Conservation (phyloP, 192 early-diverging fungal species). For the Backusella psychrophila region DNA sequence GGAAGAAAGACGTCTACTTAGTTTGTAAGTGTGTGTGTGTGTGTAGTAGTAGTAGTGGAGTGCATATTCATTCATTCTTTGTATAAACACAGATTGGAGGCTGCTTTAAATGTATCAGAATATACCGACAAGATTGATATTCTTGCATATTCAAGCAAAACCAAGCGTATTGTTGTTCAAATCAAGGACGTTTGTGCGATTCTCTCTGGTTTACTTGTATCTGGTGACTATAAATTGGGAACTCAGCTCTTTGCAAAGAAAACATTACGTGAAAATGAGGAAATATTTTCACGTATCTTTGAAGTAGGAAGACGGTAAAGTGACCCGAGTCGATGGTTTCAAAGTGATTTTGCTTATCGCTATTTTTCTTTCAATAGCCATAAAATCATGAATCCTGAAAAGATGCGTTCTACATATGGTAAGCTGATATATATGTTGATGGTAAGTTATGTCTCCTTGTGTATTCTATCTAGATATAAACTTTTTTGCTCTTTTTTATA, state of each 20-base stretch:
- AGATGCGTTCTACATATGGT: constrained; percentile 94
- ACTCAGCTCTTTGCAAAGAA: constrained; percentile 69
- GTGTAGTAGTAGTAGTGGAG: neutral
- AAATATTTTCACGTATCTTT: constrained; percentile 72
- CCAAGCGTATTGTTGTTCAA: constrained; percentile 89
- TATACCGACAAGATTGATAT: constrained; percentile 65
- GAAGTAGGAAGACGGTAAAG: constrained; percentile 62
- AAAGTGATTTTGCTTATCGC: neutral
- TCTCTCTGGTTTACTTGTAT: constrained; percentile 85
- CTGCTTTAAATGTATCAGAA: constrained; percentile 86
- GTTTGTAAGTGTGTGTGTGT: constrained; percentile 50
- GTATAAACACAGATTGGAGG: constrained; percentile 65
- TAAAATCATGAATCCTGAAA: constrained; percentile 95
- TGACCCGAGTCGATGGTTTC: too few relatives aligned
- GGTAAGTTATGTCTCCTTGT: constrained; percentile 27
- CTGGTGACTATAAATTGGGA: constrained; percentile 77
- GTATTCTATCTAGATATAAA: neutral
- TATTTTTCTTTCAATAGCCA: constrained; percentile 34
- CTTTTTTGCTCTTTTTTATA: neutral
- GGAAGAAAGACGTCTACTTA: constrained; percentile 86
- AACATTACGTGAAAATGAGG: constrained; percentile 63
- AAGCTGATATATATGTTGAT: constrained; percentile 93
- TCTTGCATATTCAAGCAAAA: constrained; percentile 81
- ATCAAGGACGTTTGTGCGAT: constrained; percentile 96
- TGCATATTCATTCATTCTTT: neutral